Percentiles rank a stretch among this genome's conserved stretches.
Evolutionary conservation across 208 protist genomes (phyloP).

Genomic region (Trypanosomatidae sp.): DNA sequence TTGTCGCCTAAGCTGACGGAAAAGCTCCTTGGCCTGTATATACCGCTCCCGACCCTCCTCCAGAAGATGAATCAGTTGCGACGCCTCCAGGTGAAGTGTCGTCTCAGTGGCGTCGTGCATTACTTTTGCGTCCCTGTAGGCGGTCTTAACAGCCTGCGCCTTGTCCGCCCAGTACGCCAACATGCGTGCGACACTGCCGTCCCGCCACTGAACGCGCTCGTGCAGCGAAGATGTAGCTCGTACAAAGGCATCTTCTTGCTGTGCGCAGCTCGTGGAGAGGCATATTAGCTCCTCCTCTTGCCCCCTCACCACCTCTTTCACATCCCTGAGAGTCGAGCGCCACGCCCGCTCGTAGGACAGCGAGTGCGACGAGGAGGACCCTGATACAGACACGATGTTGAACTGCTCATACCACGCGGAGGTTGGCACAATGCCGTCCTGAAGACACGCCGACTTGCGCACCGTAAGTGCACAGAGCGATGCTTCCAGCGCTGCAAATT

Average conservation of each 20-base stretch:
- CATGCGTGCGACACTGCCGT: slow-evolving; percentile 30
- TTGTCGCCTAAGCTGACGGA: slow-evolving; percentile 8
- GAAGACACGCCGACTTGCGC: background rate
- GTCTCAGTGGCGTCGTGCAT: slow-evolving; percentile 13
- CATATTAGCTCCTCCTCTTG: slow-evolving; percentile 29
- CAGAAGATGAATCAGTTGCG: slow-evolving; percentile 21
- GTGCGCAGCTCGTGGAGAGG: slow-evolving; percentile 23
- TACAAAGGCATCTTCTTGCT: slow-evolving; percentile 25
- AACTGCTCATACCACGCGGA: slow-evolving; percentile 7
- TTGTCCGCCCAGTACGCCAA: slow-evolving; percentile 38
- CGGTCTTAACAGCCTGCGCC: slow-evolving; percentile 23
- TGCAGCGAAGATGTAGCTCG: slow-evolving; percentile 21
- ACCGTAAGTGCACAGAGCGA: background rate
- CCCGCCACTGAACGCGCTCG: slow-evolving; percentile 40
- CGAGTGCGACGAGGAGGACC: background rate
- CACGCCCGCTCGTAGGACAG: background rate
- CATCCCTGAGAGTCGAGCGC: slow-evolving; percentile 24
- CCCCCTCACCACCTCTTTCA: slow-evolving; percentile 29
- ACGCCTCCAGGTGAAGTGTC: slow-evolving; percentile 25
- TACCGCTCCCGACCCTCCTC: slow-evolving; percentile 30
- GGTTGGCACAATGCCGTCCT: background rate
- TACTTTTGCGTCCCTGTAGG: slow-evolving; percentile 38
- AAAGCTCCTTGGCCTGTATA: slow-evolving; percentile 3
- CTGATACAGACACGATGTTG: background rate
- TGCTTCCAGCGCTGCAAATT: background rate